phyloP scores from a whole-genome alignment of 495 filamentous ascomycete genomes.

The Penicillium paradoxum region DNA sequence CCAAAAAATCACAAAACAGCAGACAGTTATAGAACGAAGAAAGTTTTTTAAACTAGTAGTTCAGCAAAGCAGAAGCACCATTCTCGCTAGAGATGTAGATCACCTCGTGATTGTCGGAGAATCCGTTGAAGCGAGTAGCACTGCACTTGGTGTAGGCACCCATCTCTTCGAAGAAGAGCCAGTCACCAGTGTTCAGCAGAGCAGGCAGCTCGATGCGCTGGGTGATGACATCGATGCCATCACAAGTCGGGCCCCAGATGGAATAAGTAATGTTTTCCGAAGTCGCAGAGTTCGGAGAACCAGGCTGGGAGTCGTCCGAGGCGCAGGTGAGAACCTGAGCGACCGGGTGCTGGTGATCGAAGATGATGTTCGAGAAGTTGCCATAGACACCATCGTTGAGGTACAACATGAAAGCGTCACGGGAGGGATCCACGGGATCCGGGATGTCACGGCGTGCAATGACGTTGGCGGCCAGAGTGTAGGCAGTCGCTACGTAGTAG shows the following conservation, averaged over 20 bases:
- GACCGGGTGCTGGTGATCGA: conserved; percentile 90
- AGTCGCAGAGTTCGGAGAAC: conserved; percentile 46
- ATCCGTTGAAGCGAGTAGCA: conserved; percentile 97
- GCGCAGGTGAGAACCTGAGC: conserved; percentile 71
- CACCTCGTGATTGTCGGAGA: conserved; percentile 84
- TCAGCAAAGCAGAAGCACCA: conserved; percentile 73
- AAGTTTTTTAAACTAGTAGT: conserved; percentile 30
- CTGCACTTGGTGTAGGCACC: conserved; percentile 97
- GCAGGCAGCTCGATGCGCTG: conserved; percentile 67
- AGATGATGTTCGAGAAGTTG: conserved; percentile 98
- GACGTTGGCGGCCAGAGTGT: conserved; percentile 87
- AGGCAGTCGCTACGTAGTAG: conserved; percentile 90
- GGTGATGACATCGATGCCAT: conserved; percentile 91
- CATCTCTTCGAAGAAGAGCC: conserved; percentile 98
- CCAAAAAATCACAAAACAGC: conserved; percentile 2
- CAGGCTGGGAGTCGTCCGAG: conserved; percentile 38
- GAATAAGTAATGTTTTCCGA: conserved; percentile 62
- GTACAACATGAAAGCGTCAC: conserved; percentile 86
- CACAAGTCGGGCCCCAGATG: conserved; percentile 97
- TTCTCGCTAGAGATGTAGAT: conserved; percentile 92
- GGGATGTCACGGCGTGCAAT: conserved; percentile 90
- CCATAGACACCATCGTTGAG: conserved; percentile 96
- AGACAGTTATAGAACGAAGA: conserved; percentile 2
- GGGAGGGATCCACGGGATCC: conserved; percentile 48
- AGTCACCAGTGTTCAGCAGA: conserved; percentile 83